A percentile compares a stretch with the other conserved stretches of the same genome.
phyloP scores from a whole-genome alignment of 2,329 filamentous ascomycete genomes.

The Grosmannia huntii region DNA sequence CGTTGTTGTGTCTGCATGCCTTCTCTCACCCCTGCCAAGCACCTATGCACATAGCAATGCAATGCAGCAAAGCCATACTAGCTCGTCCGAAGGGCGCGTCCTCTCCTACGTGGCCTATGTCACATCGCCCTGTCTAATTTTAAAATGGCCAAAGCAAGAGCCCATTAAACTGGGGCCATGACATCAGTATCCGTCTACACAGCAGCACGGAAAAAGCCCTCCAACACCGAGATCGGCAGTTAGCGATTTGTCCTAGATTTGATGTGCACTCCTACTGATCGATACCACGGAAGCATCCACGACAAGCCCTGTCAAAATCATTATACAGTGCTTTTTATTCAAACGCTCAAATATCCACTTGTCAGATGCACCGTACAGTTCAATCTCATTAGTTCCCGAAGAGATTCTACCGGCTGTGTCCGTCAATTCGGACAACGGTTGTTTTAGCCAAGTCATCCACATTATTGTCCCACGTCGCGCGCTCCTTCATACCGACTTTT shows the following conservation, averaged over 20 bases:
- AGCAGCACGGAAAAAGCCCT: too few species aligned
- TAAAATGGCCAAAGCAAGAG: background rate
- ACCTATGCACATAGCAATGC: background rate
- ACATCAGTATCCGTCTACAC: background rate
- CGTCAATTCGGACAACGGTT: background rate
- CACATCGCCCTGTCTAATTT: background rate
- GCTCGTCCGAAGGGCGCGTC: background rate
- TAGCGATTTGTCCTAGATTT: too few species aligned
- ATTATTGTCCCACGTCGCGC: background rate
- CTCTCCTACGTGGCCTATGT: background rate
- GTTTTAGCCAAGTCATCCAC: background rate
- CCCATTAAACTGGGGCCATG: background rate
- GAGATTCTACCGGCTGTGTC: background rate
- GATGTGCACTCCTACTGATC: too few species aligned
- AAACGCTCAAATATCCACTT: background rate
- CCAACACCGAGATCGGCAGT: too few species aligned
- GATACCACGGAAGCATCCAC: too few species aligned
- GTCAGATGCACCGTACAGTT: background rate
- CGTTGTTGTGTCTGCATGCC: too few species aligned
- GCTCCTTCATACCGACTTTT: background rate
- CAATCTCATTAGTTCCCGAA: background rate
- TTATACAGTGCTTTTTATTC: background rate
- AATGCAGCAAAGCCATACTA: background rate
- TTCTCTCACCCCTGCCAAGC: background rate
- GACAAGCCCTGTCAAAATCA: too few species aligned